Conservation (phyloP, 768 basidiomycete genomes). For the Agaricus blazei region DNA sequence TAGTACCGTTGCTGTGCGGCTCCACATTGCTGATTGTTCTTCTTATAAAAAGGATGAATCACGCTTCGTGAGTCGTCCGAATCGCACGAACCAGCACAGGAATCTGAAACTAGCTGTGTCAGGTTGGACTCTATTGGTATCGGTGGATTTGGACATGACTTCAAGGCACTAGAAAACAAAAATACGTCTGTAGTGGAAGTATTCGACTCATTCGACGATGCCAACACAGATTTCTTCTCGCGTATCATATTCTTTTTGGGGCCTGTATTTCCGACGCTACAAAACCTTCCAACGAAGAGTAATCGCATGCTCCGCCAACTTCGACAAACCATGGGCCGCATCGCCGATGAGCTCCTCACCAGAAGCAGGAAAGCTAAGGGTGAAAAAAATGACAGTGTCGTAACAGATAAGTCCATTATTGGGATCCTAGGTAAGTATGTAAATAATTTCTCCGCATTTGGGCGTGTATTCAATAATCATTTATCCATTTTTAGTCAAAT, state of each 20-base stretch:
- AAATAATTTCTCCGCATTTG: background rate
- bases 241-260: conserved; percentile 30
- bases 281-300: conserved; percentile 30
- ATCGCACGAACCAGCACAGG: background rate
- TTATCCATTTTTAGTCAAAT: conserved; percentile 23
- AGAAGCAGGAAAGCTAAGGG: conserved; percentile 28
- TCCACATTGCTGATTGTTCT: background rate
- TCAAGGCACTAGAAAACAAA: conserved; percentile 41
- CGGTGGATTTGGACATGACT: conserved; percentile 56
- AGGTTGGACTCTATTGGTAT: conserved; percentile 56
- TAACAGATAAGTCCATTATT: conserved; percentile 35
- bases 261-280: conserved; percentile 29
- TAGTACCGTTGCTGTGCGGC: no score
- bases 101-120: background rate
- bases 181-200: conserved; percentile 33
- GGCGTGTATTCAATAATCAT: background rate
- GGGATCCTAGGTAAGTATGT: conserved; percentile 26
- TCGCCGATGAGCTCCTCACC: conserved; percentile 35
- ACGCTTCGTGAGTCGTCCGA: conserved; percentile 28
- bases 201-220: conserved; percentile 31
- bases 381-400: conserved; percentile 13
- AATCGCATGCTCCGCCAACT: conserved; percentile 25
- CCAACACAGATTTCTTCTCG: conserved; percentile 22
- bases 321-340: conserved; percentile 27
- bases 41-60: conserved; percentile 33